Evolutionary conservation across 495 filamentous ascomycete genomes (phyloP), one percentile per base, ranked within the genome.

Genomic region (Cryomyces minteri): DNA sequence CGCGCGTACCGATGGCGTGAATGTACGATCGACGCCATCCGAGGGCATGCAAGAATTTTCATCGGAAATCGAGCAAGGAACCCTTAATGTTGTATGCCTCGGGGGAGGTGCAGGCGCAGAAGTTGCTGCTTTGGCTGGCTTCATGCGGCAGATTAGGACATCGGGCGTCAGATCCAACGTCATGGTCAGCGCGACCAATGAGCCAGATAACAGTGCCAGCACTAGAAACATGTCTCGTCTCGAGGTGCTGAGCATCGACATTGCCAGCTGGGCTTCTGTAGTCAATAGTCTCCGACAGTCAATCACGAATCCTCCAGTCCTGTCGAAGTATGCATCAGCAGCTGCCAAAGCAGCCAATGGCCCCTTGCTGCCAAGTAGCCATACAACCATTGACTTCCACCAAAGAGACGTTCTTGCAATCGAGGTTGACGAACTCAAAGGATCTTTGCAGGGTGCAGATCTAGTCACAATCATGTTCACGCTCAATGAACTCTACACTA

Each of bases 391-490:
- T 5, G 51, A 49, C 0, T 87, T 87, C 55, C 48, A 63, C 11
- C 74, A 76, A 44, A 52, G 65, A 5, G 81, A 94, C 57, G 62
- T 84, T 12, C 71, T 95, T 1, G 46, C 59, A 5, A 49, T 77
- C 0, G 50, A 60, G 3, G 60, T 64, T 6, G 39, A 53, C 8
- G 43, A 53, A 7, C 45, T 77, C 2, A 54, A 46, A 38, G 49
- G 48, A 2, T 38, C 34, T 43, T 33, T 52, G 8, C 32, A 25
- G 9, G 5, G 12, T 12, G 70, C 61, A 40, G 50, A 61, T 4
- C 67, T 96, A 0, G 67, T 90, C 4, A 94, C 90, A 0, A 61
- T 95, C 0, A 77, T 95, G 62, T 96, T 95, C 69, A 94, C 88
- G 0, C 73, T 95, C n/a, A 96, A 95, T 59, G 90, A 98, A 62